Evolutionary conservation across 1,284 basidiomycete species (phyloP).

Genomic region (Thecaphora frezii): DNA sequence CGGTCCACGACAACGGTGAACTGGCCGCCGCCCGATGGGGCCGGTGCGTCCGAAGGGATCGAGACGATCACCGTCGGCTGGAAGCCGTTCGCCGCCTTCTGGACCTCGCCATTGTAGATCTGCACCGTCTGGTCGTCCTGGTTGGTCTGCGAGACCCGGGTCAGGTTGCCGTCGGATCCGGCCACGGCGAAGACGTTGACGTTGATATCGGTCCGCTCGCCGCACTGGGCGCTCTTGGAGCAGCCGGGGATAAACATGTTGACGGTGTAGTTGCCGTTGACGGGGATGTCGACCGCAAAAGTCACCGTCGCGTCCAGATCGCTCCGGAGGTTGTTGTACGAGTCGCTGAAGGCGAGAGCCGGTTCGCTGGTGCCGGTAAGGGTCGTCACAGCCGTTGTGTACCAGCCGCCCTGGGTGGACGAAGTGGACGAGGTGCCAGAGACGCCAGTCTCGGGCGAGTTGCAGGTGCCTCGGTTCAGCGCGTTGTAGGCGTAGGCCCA

Average conservation of each 20-base stretch:
- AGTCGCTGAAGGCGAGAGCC: slow-evolving; percentile 72
- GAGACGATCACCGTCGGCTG: slow-evolving; percentile 41
- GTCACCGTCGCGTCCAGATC: slow-evolving; percentile 73
- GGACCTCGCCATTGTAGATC: slow-evolving; percentile 80
- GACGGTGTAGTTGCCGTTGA: slow-evolving; percentile 81
- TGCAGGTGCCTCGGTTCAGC: slow-evolving; percentile 45
- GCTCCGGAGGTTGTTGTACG: slow-evolving; percentile 68
- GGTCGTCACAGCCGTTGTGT: slow-evolving; percentile 35
- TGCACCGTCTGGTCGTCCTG: slow-evolving; percentile 67
- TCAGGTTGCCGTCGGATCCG: slow-evolving; percentile 61
- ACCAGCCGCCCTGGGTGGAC: slow-evolving; percentile 44
- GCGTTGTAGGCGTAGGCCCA: slow-evolving; percentile 51
- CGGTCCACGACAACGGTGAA: slow-evolving; percentile 73
- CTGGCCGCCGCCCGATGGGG: slow-evolving; percentile 69
- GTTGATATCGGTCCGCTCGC: slow-evolving; percentile 75
- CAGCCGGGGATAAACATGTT: slow-evolving; percentile 87
- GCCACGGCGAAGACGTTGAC: slow-evolving; percentile 74
- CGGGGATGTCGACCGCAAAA: slow-evolving; percentile 85
- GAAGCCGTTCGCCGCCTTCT: slow-evolving; percentile 60
- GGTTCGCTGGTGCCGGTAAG: slow-evolving; percentile 76
- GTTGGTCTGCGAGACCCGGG: slow-evolving; percentile 72
- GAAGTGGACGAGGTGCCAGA: slow-evolving; percentile 40
- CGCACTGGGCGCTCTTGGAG: slow-evolving; percentile 75
- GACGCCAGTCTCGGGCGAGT: slow-evolving; percentile 39
- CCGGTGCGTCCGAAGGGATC: slow-evolving; percentile 60